Conservation (phyloP, 164 flowering plant species). For the Chloranthus sessilifolius region DNA sequence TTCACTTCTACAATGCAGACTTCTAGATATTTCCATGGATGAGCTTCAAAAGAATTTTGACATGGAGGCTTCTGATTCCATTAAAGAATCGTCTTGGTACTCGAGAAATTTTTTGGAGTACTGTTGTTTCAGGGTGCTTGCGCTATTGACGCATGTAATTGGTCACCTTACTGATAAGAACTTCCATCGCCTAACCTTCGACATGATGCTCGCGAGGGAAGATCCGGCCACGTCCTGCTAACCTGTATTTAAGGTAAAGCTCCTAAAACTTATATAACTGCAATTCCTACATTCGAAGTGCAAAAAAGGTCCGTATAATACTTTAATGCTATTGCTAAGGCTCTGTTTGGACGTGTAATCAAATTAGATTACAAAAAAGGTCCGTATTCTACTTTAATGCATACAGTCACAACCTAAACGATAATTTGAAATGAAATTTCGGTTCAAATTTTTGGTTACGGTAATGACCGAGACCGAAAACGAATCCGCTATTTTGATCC, state of each 20-base stretch:
- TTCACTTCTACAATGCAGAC: slow-evolving; percentile 43
- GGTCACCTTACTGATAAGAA: slow-evolving; percentile 72
- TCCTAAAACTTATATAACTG: no score
- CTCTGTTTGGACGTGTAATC: no score
- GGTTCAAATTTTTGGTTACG: no score
- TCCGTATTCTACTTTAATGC: no score
- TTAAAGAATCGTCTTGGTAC: slow-evolving; percentile 59
- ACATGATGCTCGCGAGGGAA: slow-evolving; percentile 96
- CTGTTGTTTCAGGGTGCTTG: slow-evolving; percentile 81
- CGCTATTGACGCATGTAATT: slow-evolving; percentile 36
- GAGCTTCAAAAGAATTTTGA: slow-evolving; percentile 70
- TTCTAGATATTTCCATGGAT: slow-evolving; percentile 53
- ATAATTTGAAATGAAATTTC: no score
- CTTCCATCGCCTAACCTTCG: slow-evolving; percentile 73
- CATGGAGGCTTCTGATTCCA: slow-evolving; percentile 53
- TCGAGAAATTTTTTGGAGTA: slow-evolving; percentile 83
- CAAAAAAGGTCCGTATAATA: no score
- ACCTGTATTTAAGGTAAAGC: slow-evolving; percentile 42
- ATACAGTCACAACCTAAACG: no score
- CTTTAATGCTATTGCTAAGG: no score
- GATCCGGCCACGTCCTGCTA: slow-evolving; percentile 60
- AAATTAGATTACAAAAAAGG: no score
- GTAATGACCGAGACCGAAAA: no score
- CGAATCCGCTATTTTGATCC: no score
- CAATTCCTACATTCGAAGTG: no score